Evolutionary conservation across 1,139 yeast species (phyloP).

Genomic region (Saccharomyces pastorianus): DNA sequence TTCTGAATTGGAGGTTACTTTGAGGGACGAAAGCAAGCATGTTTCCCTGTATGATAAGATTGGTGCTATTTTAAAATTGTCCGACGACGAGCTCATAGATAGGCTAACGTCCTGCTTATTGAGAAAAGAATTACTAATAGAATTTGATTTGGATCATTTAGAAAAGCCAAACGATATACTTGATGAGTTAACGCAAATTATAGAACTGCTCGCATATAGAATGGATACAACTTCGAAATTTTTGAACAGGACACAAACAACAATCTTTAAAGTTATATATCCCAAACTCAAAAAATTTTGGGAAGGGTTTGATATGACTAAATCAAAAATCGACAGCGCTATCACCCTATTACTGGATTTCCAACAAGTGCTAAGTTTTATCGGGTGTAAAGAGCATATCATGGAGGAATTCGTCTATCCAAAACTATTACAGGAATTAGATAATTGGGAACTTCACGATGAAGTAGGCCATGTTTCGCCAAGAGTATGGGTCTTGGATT

Average conservation of each 20-base stretch:
- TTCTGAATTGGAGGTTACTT: not conserved
- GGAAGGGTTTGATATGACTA: slow-evolving; percentile 10
- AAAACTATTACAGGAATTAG: slow-evolving; percentile 31
- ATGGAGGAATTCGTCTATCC: slow-evolving; percentile 34
- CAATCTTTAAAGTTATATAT: slow-evolving; percentile 13
- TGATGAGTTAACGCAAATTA: slow-evolving; percentile 5
- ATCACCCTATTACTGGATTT: slow-evolving; percentile 37
- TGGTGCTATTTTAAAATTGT: slow-evolving; percentile 7
- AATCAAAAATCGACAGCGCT: slow-evolving; percentile 15
- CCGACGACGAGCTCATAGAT: slow-evolving; percentile 11
- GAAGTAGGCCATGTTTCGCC: slow-evolving; percentile 6
- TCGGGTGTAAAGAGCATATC: slow-evolving; percentile 20
- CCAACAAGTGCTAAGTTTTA: slow-evolving; percentile 35
- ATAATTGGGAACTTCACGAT: slow-evolving; percentile 31
- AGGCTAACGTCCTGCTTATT: slow-evolving; percentile 7
- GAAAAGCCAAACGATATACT: slow-evolving; percentile 1
- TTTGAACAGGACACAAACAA: slow-evolving; percentile 24
- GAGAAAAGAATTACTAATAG: slow-evolving; percentile 3
- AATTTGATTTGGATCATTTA: not conserved
- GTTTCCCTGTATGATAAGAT: slow-evolving; percentile 1
- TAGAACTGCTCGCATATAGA: slow-evolving; percentile 16
- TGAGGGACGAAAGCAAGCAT: not conserved
- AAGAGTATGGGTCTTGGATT: slow-evolving; percentile 15
- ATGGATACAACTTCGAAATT: slow-evolving; percentile 12
- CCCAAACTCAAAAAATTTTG: slow-evolving; percentile 9